Conservation (phyloP, 768 basidiomycete species). For the Serpula lacrymans region DNA sequence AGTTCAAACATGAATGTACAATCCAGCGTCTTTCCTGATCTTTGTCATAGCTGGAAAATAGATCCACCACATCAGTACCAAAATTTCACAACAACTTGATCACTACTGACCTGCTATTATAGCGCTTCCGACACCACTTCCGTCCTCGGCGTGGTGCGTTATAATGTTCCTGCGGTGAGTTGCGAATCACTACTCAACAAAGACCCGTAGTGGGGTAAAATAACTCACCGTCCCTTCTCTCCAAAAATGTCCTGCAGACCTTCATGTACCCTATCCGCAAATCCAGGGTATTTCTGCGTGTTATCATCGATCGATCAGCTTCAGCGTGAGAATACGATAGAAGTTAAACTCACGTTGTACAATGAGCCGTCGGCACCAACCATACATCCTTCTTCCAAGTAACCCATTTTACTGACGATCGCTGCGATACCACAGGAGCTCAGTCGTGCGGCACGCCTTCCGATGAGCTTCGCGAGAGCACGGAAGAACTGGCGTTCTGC, state of each 20-base stretch:
- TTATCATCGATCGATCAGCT: neutral
- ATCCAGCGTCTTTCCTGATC: slow-evolving; percentile 64
- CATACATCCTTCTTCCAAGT: slow-evolving; percentile 84
- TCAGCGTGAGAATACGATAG: neutral
- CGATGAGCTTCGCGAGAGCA: slow-evolving; percentile 85
- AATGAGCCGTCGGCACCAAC: slow-evolving; percentile 94
- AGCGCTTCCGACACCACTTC: slow-evolving; percentile 91
- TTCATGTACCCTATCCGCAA: slow-evolving; percentile 89
- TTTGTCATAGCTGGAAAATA: slow-evolving; percentile 79
- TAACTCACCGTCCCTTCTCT: slow-evolving; percentile 82
- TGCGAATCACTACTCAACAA: slow-evolving; percentile 46
- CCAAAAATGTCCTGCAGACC: slow-evolving; percentile 94
- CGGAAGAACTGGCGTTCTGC: slow-evolving; percentile 98
- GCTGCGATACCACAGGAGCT: slow-evolving; percentile 96
- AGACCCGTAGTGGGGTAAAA: slow-evolving; percentile 50
- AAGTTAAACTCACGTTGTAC: slow-evolving; percentile 69
- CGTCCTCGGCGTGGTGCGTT: slow-evolving; percentile 41
- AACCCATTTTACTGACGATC: slow-evolving; percentile 92
- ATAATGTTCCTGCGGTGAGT: slow-evolving; percentile 19
- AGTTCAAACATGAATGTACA: slow-evolving; percentile 49
- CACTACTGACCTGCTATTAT: slow-evolving; percentile 77
- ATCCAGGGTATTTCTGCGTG: slow-evolving; percentile 93
- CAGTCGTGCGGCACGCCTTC: slow-evolving; percentile 83
- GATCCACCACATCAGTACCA: slow-evolving; percentile 1
- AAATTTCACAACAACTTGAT: neutral